Base-by-base conservation (phyloP, 2,329 filamentous ascomycete species). In the Ceratocystis colombiana region DNA sequence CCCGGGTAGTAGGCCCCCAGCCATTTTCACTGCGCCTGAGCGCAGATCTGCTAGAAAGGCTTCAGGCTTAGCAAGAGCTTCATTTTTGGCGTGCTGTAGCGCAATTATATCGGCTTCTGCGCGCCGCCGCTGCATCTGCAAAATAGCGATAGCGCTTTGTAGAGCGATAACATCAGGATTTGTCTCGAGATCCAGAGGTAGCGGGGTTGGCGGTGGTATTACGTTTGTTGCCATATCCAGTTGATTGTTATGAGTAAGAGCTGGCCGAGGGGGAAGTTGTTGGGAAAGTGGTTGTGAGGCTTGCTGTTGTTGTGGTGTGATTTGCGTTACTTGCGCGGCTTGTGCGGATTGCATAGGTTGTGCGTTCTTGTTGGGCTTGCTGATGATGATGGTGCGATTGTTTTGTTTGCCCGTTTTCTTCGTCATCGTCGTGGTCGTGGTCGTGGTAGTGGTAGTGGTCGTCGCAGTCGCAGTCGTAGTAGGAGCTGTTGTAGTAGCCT, bases 81-180 rank as follows among this genome's bases (percentile, higher is more conserved):
- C 84, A 20, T 83, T 78, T 74, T 91, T 93, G 71, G 89, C 82
- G 67, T 79, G 78, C 70, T 86, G 83, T 44, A 96, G 79, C 0
- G 82, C 78, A 70, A 83, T 82, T 64, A 96, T 86, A 76, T 96
- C 92, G 61, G 83, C 82, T 62, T 85, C 79, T 50, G 90, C 90
- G 73, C 88, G 88, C 72, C 87, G 85, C 69, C 86, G 86, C 77
- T 97, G 93, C 70, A 96, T 81, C 76, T 96, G 90, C 61, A 97
- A 79, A 64, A 96, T 86, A 7, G 89, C 88, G 68, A 96, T 90
- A 59, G 92, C 89, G 30, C 88, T 89, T 70, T 88, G 86, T 68
- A 96, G 81, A 4, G 93, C 93, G 68, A 96, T 87, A 28, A 88
- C 90, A 78, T 97, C 93, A 6, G 90, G 86, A 72, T 96, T 96